These are phyloP conservation scores for Rhizopogon rudus DNA, from an alignment of 768 basidiomycete genomes.

Conservation along the genomic window DNA sequence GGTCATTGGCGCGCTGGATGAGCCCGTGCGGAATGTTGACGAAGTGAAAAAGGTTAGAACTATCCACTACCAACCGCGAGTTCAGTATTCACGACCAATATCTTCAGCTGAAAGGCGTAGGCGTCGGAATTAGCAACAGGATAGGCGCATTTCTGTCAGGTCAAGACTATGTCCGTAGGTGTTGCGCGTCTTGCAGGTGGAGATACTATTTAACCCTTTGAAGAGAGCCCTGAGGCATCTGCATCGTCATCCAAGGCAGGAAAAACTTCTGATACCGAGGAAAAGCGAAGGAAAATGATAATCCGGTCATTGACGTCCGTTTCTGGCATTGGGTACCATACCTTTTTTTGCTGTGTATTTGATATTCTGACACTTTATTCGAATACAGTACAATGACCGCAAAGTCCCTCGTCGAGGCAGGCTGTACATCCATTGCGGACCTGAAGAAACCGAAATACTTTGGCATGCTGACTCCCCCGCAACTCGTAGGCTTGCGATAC, in stretches of 20 bases:
- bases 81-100: not conserved
- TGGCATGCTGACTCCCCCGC: conserved; percentile 31
- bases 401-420: conserved; percentile 42
- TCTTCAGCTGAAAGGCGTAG: conserved; percentile 28
- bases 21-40: conserved; percentile 38
- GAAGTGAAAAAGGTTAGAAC: conserved; percentile 34
- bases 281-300: conserved; percentile 23
- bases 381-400: conserved; percentile 25
- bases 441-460: conserved; percentile 34
- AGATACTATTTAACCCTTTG: not conserved
- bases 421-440: conserved; percentile 41
- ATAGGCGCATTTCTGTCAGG: conserved; percentile 37
- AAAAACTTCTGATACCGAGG: conserved; percentile 11
- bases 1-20: conserved; percentile 32
- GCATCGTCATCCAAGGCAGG: conserved; percentile 7
- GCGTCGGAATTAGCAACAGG: conserved; percentile 38
- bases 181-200: conserved; percentile 4
- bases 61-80: not conserved
- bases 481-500: conserved; percentile 38
- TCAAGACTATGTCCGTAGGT: conserved; percentile 32
- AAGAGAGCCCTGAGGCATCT: not conserved
- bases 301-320: conserved; percentile 32
- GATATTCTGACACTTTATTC: not conserved
- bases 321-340: conserved; percentile 43
- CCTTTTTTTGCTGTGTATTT: not conserved